Percentiles rank a stretch among this genome's conserved stretches.
Conservation (phyloP, 1,284 basidiomycete genomes). For the Austroboletus rostrupii region DNA sequence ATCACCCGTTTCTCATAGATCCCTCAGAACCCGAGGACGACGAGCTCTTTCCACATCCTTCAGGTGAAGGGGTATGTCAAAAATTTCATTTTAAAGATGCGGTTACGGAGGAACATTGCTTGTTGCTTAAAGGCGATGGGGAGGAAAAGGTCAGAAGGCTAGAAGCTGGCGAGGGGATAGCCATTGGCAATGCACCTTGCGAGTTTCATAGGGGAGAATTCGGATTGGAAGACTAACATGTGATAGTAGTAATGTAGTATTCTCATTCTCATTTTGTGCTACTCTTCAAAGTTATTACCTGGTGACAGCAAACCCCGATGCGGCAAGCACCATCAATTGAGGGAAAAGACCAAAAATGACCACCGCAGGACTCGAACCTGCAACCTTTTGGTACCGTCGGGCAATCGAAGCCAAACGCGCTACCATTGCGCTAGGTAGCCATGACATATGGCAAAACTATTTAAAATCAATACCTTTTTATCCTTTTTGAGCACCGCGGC, state of each 20-base stretch:
- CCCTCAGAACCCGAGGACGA: slow-evolving; percentile 51
- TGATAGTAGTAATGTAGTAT: background rate
- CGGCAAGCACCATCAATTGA: no score
- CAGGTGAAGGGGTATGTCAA: slow-evolving; percentile 60
- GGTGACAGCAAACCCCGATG: no score
- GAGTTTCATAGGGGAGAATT: slow-evolving; percentile 52
- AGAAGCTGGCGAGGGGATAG: slow-evolving; percentile 62
- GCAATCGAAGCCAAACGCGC: slow-evolving; percentile 84
- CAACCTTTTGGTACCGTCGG: slow-evolving; percentile 72
- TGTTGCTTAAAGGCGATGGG: slow-evolving; percentile 36
- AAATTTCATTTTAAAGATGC: slow-evolving; percentile 54
- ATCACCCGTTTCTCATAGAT: slow-evolving; percentile 69
- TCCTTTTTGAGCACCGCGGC: background rate
- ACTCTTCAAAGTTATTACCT: background rate
- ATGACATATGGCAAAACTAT: rapidly evolving
- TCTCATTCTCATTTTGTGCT: slow-evolving; percentile 1
- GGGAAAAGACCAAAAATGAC: slow-evolving; percentile 28
- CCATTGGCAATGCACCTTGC: slow-evolving; percentile 65
- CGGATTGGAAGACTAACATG: slow-evolving; percentile 12
- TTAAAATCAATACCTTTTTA: background rate
- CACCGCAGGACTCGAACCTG: slow-evolving; percentile 87
- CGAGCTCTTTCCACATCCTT: slow-evolving; percentile 62
- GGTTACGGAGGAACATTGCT: slow-evolving; percentile 52
- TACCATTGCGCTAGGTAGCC: slow-evolving; percentile 52
- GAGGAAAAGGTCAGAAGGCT: slow-evolving; percentile 40